Base-by-base conservation (phyloP, 257 asterid species). In the Craterostigma plantagineum region DNA sequence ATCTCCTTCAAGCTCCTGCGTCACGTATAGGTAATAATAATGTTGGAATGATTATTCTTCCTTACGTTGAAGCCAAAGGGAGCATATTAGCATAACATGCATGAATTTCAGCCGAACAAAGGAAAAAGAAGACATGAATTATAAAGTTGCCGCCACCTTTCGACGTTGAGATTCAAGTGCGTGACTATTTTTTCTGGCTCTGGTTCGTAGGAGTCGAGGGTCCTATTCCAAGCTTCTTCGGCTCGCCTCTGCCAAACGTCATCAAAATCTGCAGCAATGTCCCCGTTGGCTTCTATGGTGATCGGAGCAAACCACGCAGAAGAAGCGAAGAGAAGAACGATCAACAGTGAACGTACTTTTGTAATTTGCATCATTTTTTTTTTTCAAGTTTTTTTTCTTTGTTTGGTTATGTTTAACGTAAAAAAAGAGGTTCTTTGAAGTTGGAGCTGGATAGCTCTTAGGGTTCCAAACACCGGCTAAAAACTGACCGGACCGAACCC, bases 161-260 rank as follows among this genome's bases (percentile, higher is more conserved):
- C 52, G 34, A 61, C 53, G 0, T 78, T 65, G 7, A 42, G n/a
- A 27, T 71, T 75, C 35, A 81, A 45, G 14, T 67, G 70, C 39
- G 16, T 43, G 9, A 68, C 77, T 4, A 81, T 51, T 8, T 57
- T 52, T 2, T 42, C 60, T 0, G 96, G 96, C 0, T 57, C 35
- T 0, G 81, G 67, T n/a, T 72, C 70, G 23, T 66, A 81, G 1
- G 81, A 54, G 0, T 45, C 49, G 15, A 70, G 68, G 0, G 85
- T 65, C 7, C 61, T 37, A 18, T 72, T 66, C 72, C 76, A 62
- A 0, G 96, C 81, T 37, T 64, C 77, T 4, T 52, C 64, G 7
- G 69, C 66, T 33, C 76, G 59, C n/a, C 33, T 42, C 5, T 15
- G 18, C 92, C 94, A 75, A 0, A 37, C 57, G 1, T 66, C 83